Evolutionary conservation across 768 basidiomycete genomes (phyloP).

Genomic region (Neoboletus magnificus): DNA sequence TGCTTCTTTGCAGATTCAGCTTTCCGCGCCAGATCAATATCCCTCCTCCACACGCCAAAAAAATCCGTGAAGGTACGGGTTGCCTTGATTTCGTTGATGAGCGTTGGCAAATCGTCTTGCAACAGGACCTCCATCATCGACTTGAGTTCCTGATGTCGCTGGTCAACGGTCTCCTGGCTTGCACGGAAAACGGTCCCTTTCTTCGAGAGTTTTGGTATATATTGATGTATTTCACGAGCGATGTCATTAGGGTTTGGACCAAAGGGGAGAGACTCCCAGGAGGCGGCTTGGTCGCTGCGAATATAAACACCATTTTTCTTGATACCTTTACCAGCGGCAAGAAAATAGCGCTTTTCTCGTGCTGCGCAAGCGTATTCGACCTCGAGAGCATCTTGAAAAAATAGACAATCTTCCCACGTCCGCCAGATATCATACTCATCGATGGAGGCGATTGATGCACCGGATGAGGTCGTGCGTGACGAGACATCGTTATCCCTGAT

Average conservation of each 20-base stretch:
- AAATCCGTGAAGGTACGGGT: slow-evolving; percentile 64
- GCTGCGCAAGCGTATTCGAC: slow-evolving; percentile 60
- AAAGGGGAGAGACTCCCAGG: slow-evolving; percentile 81
- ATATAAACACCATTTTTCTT: slow-evolving; percentile 69
- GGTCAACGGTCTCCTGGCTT: slow-evolving; percentile 61
- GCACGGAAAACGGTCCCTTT: slow-evolving; percentile 72
- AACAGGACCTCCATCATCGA: slow-evolving; percentile 60
- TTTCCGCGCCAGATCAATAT: slow-evolving; percentile 58
- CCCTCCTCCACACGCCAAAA: slow-evolving; percentile 75
- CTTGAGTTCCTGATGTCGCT: slow-evolving; percentile 58
- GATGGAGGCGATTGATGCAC: slow-evolving; percentile 34
- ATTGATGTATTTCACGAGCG: slow-evolving; percentile 61
- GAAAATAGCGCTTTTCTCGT: slow-evolving; percentile 62
- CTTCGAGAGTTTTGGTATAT: slow-evolving; percentile 66
- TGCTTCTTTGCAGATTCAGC: slow-evolving; percentile 15
- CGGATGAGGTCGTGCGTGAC: slow-evolving; percentile 28
- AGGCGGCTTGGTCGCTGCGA: slow-evolving; percentile 69
- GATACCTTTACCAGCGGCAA: slow-evolving; percentile 70
- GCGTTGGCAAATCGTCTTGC: slow-evolving; percentile 55
- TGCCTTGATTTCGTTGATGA: slow-evolving; percentile 63
- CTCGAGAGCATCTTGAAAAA: slow-evolving; percentile 70
- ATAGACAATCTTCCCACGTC: slow-evolving; percentile 79
- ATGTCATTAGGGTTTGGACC: slow-evolving; percentile 78
- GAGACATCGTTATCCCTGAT: slow-evolving; percentile 36
- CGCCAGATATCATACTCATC: slow-evolving; percentile 73